phyloP scores from a whole-genome alignment of 805 yeast genomes.

The Saccharomyces mikatae region DNA sequence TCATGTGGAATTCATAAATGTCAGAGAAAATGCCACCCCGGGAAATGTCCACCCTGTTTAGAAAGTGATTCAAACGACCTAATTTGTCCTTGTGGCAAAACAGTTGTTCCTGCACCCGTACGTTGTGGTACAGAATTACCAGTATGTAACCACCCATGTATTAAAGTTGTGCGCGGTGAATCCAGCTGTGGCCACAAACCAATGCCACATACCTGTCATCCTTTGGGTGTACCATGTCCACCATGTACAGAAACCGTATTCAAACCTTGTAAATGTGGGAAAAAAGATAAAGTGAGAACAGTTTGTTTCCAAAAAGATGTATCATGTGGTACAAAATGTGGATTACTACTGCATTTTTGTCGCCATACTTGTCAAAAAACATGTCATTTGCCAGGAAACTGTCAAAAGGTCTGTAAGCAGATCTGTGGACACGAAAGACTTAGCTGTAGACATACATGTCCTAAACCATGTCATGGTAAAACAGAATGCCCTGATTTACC shows the following conservation, averaged over 20 bases:
- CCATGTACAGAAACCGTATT: constrained; percentile 59
- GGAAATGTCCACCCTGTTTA: constrained; percentile 71
- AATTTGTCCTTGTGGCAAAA: constrained; percentile 72
- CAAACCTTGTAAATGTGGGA: constrained; percentile 58
- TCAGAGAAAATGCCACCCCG: constrained; percentile 64
- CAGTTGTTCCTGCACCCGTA: constrained; percentile 73
- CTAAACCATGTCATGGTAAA: constrained; percentile 55
- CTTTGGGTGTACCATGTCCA: constrained; percentile 57
- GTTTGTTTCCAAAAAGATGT: constrained; percentile 62
- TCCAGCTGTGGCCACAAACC: constrained; percentile 63
- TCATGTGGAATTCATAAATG: constrained; percentile 66
- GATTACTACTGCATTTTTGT: constrained; percentile 40
- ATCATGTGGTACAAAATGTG: constrained; percentile 64
- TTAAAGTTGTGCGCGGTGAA: constrained; percentile 32
- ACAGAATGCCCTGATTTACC: constrained; percentile 44
- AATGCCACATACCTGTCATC: constrained; percentile 70
- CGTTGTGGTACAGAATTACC: constrained; percentile 71
- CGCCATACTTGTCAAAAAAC: constrained; percentile 43
- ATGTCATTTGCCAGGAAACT: constrained; percentile 54
- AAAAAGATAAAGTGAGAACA: constrained; percentile 41
- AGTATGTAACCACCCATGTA: constrained; percentile 59
- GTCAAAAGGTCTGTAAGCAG: constrained; percentile 50
- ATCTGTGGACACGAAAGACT: constrained; percentile 46
- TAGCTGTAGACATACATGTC: constrained; percentile 65
- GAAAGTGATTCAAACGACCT: constrained; percentile 76